phyloP scores from a whole-genome alignment of 2,329 filamentous ascomycete species.

The Fusarium piperis region DNA sequence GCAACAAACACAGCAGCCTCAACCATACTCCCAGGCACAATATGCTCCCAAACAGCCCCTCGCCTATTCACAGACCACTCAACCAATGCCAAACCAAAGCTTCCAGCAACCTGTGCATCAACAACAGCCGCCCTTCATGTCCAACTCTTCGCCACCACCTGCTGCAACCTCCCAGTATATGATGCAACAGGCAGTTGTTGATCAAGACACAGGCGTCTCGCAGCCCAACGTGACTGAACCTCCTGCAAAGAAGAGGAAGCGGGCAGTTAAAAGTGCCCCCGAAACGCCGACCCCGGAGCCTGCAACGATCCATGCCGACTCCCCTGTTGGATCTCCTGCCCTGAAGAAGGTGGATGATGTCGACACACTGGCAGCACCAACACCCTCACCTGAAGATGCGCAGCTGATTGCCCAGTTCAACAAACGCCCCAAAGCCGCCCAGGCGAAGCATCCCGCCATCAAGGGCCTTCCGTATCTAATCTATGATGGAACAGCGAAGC shows the following conservation, averaged over 20 bases:
- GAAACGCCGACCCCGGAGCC: constrained; percentile 44
- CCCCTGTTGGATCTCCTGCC: constrained; percentile 39
- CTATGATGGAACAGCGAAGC: constrained; percentile 51
- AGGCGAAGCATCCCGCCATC: constrained; percentile 51
- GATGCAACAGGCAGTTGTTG: constrained; percentile 34
- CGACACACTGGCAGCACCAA: constrained; percentile 45
- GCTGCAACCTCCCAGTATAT: constrained; percentile 35
- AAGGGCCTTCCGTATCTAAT: constrained; percentile 52
- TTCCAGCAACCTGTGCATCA: constrained; percentile 40
- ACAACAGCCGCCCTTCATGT: constrained; percentile 27
- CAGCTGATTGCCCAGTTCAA: constrained; percentile 50
- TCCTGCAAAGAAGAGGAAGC: constrained; percentile 52
- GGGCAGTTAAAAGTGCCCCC: constrained; percentile 40
- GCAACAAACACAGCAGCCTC: constrained; percentile 31
- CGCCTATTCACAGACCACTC: constrained; percentile 29
- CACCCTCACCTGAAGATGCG: constrained; percentile 47
- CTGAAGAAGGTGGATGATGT: constrained; percentile 49
- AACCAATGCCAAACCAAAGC: constrained; percentile 20
- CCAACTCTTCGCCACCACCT: constrained; percentile 32
- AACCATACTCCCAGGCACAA: constrained; percentile 34
- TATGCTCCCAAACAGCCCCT: constrained; percentile 35
- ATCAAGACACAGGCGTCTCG: constrained; percentile 31
- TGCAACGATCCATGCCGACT: constrained; percentile 38
- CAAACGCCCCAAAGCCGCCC: constrained; percentile 50
- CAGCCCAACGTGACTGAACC: constrained; percentile 41